Evolutionary conservation across 495 filamentous ascomycete species (phyloP), one percentile per base, ranked within the genome.

Genomic region (Astrothelium subdiscretum): DNA sequence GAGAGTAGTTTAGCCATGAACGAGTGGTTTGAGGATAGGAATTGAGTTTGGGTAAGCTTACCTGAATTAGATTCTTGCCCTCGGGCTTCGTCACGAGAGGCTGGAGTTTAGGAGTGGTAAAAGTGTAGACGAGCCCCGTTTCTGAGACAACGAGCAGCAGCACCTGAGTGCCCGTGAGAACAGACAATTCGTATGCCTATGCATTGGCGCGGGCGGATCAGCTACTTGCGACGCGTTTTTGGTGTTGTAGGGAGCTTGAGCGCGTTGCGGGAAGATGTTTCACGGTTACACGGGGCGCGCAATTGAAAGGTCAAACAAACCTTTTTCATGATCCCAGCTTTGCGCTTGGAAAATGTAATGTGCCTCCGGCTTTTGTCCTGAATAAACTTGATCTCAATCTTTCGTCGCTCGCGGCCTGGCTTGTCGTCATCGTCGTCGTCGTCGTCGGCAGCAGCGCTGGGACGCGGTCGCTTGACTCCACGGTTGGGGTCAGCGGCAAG

Each of bases 311-410:
- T n/a, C n/a, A n/a, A 58, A 59, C 84, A 65, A 74, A 97, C 94
- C 92, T 99, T 99, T 84, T 99, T 99, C 94, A 99, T 99, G 78
- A 99, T 99, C 70, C 94, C 94, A 63, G 94, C 94, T 83, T 99
- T 99, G 75, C 94, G 91, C 87, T 99, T 99, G 66, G 95, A 97
- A 77, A 99, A 99, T 66, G 94, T 99, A 75, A 99, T 99, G 80
- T 99, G 94, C 62, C 94, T 89, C 80, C 94, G 91, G 79, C 94
- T 97, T 82, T 99, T 99, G 79, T 99, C 94, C 76, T 92, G 91
- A 73, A 99, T 99, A 78, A 99, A 99, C 83, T 99, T 99, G 80
- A 99, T 99, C 79, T 99, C 94, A 70, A 99, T 99, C 86, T 99
- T 99, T 75, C 94, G 83, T 71, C 94, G 86, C 83, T 99, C 94